These are phyloP conservation scores for Vigna nakashimae DNA, from an alignment of 306 rosid genomes.

Conservation along the genomic window DNA sequence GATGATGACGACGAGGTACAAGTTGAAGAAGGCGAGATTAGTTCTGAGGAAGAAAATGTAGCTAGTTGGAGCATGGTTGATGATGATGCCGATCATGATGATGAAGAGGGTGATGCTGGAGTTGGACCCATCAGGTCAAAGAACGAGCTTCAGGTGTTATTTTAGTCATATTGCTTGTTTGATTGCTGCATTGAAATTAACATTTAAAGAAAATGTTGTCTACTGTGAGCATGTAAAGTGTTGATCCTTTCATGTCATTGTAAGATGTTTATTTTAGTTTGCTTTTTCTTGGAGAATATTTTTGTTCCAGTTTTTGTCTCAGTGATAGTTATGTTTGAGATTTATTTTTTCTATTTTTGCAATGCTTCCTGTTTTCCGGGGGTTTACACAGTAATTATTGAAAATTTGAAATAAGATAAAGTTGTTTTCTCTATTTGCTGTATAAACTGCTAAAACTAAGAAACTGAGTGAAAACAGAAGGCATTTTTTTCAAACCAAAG, in stretches of 20 bases:
- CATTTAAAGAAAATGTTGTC: not conserved
- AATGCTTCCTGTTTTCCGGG: not conserved
- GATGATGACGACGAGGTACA: constrained; percentile 54
- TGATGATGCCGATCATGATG: constrained; percentile 25
- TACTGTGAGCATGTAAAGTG: not conserved
- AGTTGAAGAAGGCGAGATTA: constrained; percentile 83
- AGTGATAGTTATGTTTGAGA: not conserved
- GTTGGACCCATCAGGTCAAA: constrained; percentile 68
- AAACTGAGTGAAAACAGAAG: not conserved
- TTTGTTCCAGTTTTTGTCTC: not conserved
- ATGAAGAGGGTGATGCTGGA: constrained; percentile 37
- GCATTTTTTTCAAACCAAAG: not conserved
- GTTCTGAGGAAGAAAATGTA: constrained; percentile 49
- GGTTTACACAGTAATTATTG: not conserved
- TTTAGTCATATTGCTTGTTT: not conserved
- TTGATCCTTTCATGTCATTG: not conserved
- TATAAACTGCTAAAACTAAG: not conserved
- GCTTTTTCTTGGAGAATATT: constrained; percentile 1
- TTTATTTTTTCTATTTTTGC: not conserved
- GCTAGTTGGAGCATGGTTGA: constrained; percentile 41
- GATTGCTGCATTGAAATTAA: not conserved
- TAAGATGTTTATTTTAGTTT: constrained; percentile 8
- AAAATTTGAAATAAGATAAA: no score
- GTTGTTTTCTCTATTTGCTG: not conserved
- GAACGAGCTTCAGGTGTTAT: constrained; percentile 75